Conservation (phyloP, 768 basidiomycete genomes). For the Lactarius hengduanensis region DNA sequence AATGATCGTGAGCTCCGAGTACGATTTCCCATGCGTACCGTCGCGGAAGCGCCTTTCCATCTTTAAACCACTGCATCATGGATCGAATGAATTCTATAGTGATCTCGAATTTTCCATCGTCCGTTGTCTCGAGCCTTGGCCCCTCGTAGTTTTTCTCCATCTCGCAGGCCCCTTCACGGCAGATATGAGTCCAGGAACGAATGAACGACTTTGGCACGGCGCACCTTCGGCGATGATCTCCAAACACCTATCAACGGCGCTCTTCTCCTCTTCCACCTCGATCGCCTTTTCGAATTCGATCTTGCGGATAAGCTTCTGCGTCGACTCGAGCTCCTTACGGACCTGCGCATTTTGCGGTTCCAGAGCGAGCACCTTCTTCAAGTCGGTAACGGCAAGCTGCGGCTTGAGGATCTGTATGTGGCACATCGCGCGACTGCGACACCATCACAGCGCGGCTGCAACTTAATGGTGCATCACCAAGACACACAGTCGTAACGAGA, state of each 20-base stretch:
- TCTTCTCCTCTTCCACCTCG: slow-evolving; percentile 86
- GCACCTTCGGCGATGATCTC: slow-evolving; percentile 79
- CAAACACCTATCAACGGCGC: slow-evolving; percentile 66
- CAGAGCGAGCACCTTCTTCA: slow-evolving; percentile 76
- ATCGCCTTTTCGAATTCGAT: slow-evolving; percentile 97
- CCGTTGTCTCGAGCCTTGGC: slow-evolving; percentile 59
- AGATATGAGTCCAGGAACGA: not conserved
- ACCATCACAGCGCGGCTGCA: slow-evolving; percentile 13
- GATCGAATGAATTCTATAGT: slow-evolving; percentile 73
- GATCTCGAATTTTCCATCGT: slow-evolving; percentile 69
- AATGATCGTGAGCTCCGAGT: slow-evolving; percentile 74
- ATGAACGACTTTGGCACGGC: slow-evolving; percentile 18
- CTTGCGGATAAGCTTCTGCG: slow-evolving; percentile 86
- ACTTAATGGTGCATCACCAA: slow-evolving; percentile 6
- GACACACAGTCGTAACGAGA: not conserved
- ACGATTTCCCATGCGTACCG: slow-evolving; percentile 96
- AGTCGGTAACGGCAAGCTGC: slow-evolving; percentile 81
- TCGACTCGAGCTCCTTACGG: slow-evolving; percentile 75
- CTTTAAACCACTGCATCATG: slow-evolving; percentile 93
- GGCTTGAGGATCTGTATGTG: slow-evolving; percentile 88
- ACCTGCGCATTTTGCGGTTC: slow-evolving; percentile 88
- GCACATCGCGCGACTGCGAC: slow-evolving; percentile 77
- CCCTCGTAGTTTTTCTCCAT: slow-evolving; percentile 73
- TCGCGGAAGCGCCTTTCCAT: slow-evolving; percentile 86
- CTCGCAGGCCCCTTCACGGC: slow-evolving; percentile 65